These are phyloP conservation scores for Helenozyma rhizophorensis DNA, from an alignment of 805 yeast species.

Conservation along the genomic window DNA sequence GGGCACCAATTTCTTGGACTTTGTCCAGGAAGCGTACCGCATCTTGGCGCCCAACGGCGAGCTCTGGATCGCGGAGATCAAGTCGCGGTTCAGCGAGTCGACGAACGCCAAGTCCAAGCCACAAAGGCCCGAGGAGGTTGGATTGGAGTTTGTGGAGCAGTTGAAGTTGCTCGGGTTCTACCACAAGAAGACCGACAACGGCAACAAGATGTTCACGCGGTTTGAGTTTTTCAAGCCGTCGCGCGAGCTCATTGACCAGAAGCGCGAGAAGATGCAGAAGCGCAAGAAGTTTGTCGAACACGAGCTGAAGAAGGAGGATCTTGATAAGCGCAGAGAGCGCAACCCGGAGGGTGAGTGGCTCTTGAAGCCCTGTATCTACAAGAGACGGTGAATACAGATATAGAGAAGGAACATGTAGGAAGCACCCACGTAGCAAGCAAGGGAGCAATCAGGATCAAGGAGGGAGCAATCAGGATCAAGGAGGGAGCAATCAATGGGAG, in stretches of 20 bases:
- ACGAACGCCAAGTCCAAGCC: conserved; percentile 18
- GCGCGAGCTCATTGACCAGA: conserved; percentile 58
- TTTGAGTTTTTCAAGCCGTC: conserved; percentile 93
- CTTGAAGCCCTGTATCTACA: conserved; percentile 93
- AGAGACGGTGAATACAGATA: conserved; percentile 54
- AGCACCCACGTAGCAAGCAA: too few species aligned
- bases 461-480: too few species aligned
- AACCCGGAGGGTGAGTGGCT: conserved; percentile 82
- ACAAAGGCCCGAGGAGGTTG: conserved; percentile 41
- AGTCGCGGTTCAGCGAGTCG: conserved; percentile 76
- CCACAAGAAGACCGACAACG: conserved; percentile 81
- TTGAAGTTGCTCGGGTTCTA: conserved; percentile 78
- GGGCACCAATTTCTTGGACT: conserved; percentile 96
- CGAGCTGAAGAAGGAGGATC: conserved; percentile 57
- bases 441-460: too few species aligned
- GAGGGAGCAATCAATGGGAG: too few species aligned
- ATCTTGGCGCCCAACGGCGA: conserved; percentile 88
- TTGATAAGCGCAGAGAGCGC: conserved; percentile 49
- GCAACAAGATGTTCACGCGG: conserved; percentile 89
- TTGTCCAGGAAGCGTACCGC: conserved; percentile 84
- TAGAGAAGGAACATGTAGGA: too few species aligned
- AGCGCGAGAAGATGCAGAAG: conserved; percentile 57
- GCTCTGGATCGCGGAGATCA: conserved; percentile 96
- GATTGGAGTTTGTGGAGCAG: conserved; percentile 76
- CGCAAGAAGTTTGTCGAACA: conserved; percentile 66